Conservation (phyloP, 768 basidiomycete species). For the Naganishia onofrii region DNA sequence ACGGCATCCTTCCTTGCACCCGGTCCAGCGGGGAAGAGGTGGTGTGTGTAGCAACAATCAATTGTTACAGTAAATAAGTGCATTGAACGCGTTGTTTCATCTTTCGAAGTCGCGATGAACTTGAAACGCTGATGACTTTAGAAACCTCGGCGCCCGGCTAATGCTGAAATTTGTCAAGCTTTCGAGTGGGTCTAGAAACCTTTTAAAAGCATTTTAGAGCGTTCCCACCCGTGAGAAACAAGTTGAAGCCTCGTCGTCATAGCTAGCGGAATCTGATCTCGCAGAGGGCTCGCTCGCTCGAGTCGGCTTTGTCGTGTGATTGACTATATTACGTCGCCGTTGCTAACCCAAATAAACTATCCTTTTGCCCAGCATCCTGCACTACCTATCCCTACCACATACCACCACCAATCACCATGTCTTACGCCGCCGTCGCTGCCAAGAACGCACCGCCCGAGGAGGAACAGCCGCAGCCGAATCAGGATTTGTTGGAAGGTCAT, state of each 20-base stretch:
- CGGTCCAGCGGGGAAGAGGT: neutral
- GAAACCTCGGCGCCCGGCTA: no score
- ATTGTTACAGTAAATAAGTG: no score
- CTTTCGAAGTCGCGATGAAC: no score
- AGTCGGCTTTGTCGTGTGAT: constrained; percentile 1
- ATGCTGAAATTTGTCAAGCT: no score
- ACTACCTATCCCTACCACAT: neutral
- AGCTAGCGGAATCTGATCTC: neutral
- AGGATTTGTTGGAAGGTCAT: constrained; percentile 62
- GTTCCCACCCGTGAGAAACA: neutral
- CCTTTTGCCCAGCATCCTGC: neutral
- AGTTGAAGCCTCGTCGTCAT: constrained; percentile 13
- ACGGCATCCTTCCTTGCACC: constrained; percentile 1
- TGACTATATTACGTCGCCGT: neutral
- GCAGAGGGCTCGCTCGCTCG: constrained; percentile 1
- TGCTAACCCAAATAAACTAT: no score
- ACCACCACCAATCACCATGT: constrained; percentile 56
- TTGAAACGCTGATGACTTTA: no score
- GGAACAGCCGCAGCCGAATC: constrained; percentile 65
- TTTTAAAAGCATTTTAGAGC: no score
- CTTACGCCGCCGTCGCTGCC: constrained; percentile 68
- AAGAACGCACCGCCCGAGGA: constrained; percentile 56
- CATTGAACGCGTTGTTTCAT: constrained; percentile 1
- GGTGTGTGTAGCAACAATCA: no score
- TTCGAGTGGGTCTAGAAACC: no score